Evolutionary conservation across 805 yeast genomes (phyloP).

Genomic region (Nakazawaea ambrosiae): DNA sequence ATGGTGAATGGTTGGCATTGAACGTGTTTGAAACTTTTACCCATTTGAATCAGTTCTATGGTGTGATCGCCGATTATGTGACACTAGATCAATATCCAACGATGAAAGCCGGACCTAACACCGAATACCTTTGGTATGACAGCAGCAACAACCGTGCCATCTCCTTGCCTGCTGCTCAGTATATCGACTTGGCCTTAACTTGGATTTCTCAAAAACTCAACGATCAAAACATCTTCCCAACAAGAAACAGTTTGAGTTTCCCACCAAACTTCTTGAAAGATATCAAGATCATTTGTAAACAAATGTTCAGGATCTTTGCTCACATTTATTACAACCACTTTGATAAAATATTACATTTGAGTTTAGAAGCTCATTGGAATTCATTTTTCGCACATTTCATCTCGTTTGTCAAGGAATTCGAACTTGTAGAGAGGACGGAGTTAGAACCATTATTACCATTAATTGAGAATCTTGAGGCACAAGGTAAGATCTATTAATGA

Average conservation of each 20-base stretch:
- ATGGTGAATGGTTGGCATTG: constrained; percentile 93
- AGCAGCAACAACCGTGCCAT: constrained; percentile 66
- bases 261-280: constrained; percentile 81
- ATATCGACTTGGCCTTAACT: constrained; percentile 83
- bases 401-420: constrained; percentile 80
- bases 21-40: constrained; percentile 86
- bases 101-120: constrained; percentile 93
- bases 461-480: constrained; percentile 73
- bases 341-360: constrained; percentile 85
- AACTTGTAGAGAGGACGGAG: constrained; percentile 71
- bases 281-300: constrained; percentile 80
- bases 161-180: constrained; percentile 86
- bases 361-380: constrained; percentile 96
- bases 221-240: constrained; percentile 88
- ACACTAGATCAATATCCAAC: constrained; percentile 86
- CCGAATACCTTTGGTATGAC: constrained; percentile 89
- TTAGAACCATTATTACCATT: constrained; percentile 70
- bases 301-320: constrained; percentile 93
- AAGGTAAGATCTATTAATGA: constrained; percentile 59
- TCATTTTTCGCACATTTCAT: constrained; percentile 93
- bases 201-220: constrained; percentile 87
- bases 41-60: constrained; percentile 81
- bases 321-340: constrained; percentile 93
- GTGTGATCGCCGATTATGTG: constrained; percentile 84
- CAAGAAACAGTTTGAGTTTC: constrained; percentile 82